A percentile compares a stretch with the other conserved stretches of the same genome.
phyloP scores from a whole-genome alignment of 2,329 filamentous ascomycete species.

The Colletotrichum paranaense region DNA sequence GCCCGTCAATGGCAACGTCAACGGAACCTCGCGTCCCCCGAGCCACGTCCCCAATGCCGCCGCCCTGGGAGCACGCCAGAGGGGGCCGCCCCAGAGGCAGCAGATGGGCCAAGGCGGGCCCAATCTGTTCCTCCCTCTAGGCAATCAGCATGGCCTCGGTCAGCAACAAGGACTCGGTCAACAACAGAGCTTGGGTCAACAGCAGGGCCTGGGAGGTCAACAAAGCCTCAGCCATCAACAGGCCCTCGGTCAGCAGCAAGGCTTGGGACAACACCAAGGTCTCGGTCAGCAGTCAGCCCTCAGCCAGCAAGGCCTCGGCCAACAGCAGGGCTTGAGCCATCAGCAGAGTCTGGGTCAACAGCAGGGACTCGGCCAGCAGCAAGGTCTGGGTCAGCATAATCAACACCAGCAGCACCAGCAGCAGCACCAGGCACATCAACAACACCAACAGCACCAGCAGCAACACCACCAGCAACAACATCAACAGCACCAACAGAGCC shows the following conservation, averaged over 20 bases:
- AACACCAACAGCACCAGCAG: constrained; percentile 45
- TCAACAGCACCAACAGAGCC: constrained; percentile 43
- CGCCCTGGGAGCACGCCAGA: constrained; percentile 54
- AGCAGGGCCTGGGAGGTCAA: constrained; percentile 30
- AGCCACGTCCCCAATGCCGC: constrained; percentile 61
- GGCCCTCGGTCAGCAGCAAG: constrained; percentile 27
- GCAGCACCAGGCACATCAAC: constrained; percentile 44
- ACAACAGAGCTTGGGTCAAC: constrained; percentile 32
- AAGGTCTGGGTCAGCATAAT: constrained; percentile 17
- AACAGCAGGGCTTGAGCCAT: constrained; percentile 26
- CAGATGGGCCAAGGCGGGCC: constrained; percentile 55
- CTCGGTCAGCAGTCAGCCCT: constrained; percentile 26
- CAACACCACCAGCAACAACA: constrained; percentile 46
- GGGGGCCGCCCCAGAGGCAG: constrained; percentile 56
- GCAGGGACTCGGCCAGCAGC: constrained; percentile 23
- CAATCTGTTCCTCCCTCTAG: constrained; percentile 49
- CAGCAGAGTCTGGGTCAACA: constrained; percentile 30
- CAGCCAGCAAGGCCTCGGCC: constrained; percentile 14
- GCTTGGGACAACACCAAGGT: constrained; percentile 24
- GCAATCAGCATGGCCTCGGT: constrained; percentile 25
- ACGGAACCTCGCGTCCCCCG: constrained; percentile 57
- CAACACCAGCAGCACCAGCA: constrained; percentile 39
- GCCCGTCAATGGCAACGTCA: constrained; percentile 60
- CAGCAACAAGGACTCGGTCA: constrained; percentile 35
- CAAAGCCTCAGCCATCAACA: constrained; percentile 33